Conservation (phyloP, 1,284 basidiomycete species). For the Flammula alnicola region DNA sequence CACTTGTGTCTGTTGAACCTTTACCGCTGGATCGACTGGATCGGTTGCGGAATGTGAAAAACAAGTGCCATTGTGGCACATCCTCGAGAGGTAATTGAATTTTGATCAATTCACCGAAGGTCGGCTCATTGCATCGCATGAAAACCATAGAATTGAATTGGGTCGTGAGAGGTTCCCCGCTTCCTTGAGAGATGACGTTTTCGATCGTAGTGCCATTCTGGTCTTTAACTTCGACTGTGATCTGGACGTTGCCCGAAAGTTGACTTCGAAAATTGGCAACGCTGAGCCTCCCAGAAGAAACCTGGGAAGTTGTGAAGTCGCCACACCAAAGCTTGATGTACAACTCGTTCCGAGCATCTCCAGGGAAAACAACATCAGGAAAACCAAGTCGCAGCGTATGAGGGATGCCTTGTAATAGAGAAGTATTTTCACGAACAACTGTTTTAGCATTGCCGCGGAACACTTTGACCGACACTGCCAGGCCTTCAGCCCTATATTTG, state of each 20-base stretch:
- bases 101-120: slow-evolving; percentile 94
- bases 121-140: slow-evolving; percentile 82
- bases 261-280: slow-evolving; percentile 64
- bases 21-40: slow-evolving; percentile 49
- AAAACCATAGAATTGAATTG: slow-evolving; percentile 93
- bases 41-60: slow-evolving; percentile 92
- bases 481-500: slow-evolving; percentile 71
- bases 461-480: slow-evolving; percentile 89
- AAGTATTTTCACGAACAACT: slow-evolving; percentile 85
- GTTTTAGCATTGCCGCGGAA: slow-evolving; percentile 83
- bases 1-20: slow-evolving; percentile 45
- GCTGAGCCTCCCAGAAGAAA: slow-evolving; percentile 58
- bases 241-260: slow-evolving; percentile 79
- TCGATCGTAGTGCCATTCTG: slow-evolving; percentile 77
- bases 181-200: slow-evolving; percentile 80
- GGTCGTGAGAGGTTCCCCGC: slow-evolving; percentile 81
- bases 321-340: slow-evolving; percentile 96
- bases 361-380: slow-evolving; percentile 95
- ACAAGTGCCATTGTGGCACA: slow-evolving; percentile 86
- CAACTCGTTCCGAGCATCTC: slow-evolving; percentile 90
- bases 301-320: slow-evolving; percentile 69
- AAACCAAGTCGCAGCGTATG: slow-evolving; percentile 92
- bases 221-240: slow-evolving; percentile 88
- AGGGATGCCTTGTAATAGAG: slow-evolving; percentile 83
- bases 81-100: slow-evolving; percentile 75